Conservation (phyloP, 148 eudicot genomes). For the Polygonum aviculare region DNA sequence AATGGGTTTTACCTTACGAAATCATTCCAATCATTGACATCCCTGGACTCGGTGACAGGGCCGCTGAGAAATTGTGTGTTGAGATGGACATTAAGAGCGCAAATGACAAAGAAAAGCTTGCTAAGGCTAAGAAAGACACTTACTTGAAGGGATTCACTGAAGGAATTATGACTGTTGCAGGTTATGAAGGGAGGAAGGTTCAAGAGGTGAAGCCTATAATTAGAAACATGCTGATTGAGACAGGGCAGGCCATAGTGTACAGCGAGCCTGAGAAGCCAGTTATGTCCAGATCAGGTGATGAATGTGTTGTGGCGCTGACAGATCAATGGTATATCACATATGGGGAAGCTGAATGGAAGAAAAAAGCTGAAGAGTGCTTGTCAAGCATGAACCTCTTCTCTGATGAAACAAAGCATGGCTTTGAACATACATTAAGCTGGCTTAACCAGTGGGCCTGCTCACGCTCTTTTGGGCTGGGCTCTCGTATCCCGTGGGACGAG, state of each 20-base stretch:
- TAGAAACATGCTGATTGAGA: slow-evolving; percentile 54
- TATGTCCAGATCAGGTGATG: slow-evolving; percentile 92
- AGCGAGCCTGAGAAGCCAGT: slow-evolving; percentile 96
- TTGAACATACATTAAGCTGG: slow-evolving; percentile 91
- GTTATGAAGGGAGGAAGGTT: slow-evolving; percentile 62
- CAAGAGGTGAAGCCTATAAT: slow-evolving; percentile 77
- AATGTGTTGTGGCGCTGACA: slow-evolving; percentile 89
- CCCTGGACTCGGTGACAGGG: slow-evolving; percentile 80
- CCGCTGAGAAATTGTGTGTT: slow-evolving; percentile 82
- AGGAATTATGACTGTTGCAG: slow-evolving; percentile 73
- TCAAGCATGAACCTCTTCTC: slow-evolving; percentile 63
- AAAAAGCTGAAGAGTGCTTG: slow-evolving; percentile 67
- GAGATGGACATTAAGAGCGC: slow-evolving; percentile 86
- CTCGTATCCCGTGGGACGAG: slow-evolving; percentile 96
- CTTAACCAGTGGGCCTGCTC: slow-evolving; percentile 96
- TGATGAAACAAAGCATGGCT: slow-evolving; percentile 84
- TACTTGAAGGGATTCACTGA: slow-evolving; percentile 87
- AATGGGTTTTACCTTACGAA: slow-evolving; percentile 81
- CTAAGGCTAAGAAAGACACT: slow-evolving; percentile 71
- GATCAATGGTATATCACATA: slow-evolving; percentile 95
- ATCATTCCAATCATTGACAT: slow-evolving; percentile 73
- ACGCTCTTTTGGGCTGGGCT: slow-evolving; percentile 81
- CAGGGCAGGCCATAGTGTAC: slow-evolving; percentile 60
- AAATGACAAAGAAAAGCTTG: slow-evolving; percentile 87
- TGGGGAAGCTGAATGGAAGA: slow-evolving; percentile 69